Evolutionary conservation across 495 filamentous ascomycete genomes (phyloP), one percentile per base, ranked within the genome.

Genomic region (Penicillium fimorum): DNA sequence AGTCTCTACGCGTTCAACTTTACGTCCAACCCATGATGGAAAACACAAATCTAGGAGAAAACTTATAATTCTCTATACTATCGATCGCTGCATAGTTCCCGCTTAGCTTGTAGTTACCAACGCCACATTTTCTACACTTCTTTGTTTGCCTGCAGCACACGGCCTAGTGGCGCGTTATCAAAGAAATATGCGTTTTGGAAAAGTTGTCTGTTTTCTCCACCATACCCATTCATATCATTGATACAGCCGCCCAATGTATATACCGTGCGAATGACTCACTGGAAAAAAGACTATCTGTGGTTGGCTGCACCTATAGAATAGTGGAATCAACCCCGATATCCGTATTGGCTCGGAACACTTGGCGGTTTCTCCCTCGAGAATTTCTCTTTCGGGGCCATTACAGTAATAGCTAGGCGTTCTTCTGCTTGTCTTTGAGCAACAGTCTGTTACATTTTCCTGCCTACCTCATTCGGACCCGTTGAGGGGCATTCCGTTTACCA

Each of bases 131-230:
- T 11, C 10, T 7, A 38, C 24, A 9, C 32, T 54, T 54, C 51
- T 54, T 54, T 54, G 51, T 54, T 54, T 45, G 12, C 32, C 20
- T 35, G 51, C 30, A 54, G 41, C 30, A 45, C 18, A 53, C 29
- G 37, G 30, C 32, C 32, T 29, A 20, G 42, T 47, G 51, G 42
- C 42, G 42, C 4, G n/a, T 13, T 13, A 1, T 54, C 52, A 54
- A 46, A 54, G 42, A 29, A 54, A 37, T 6, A 27, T 46, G 20
- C 20, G 22, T 24, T 12, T 24, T 32, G 24, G 5, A 32, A 20
- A 20, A 3, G 24, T 22, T 9, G 20, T 41, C 22, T 29, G 11
- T 38, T 33, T 42, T 52, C 15, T 30, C 38, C 40, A 40, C 50
- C 5, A 3, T 25, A 25, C 1, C 6, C 25, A 42, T 40, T 20